Evolutionary conservation across 441 rosid genomes (phyloP), one percentile per base, ranked within the genome.

Genomic region (Heliophila coronopifolia): DNA sequence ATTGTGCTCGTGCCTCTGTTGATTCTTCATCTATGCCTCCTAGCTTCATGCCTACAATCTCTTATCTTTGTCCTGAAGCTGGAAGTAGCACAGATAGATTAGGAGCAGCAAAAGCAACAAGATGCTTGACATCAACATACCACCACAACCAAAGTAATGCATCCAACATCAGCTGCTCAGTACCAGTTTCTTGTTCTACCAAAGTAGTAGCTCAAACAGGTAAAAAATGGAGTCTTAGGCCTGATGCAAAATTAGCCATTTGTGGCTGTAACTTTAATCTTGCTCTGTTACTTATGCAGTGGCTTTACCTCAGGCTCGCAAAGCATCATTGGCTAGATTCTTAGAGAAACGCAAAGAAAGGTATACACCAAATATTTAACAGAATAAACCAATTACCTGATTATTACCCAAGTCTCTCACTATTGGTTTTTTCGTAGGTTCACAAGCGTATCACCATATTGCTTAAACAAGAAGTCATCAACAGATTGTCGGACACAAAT

Each of bases 311-410:
- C 83, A 72, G 63, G 76, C 77, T 59, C 83, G 85, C 26, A 74
- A 69, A 63, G 85, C 84, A 44, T 81, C 89, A 8, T 54, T 81
- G 70, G 79, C 83, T 67, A 70, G 83, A 56, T 81, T 81, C 54
- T 63, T 81, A 39, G 85, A 78, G 77, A 78, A 76, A 67, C 83
- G 85, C 50, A 81, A 76, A 69, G 89, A 76, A 50, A 69, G 89
- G 89, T 83, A 58, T 24, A 63, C 48, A 32, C 9, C 17, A 9
- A 1, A 5, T 24, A 20, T 51, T 45, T 45, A 24, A 53, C 9
- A 10, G 36, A 33, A 28, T 16, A 28, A 58, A 51, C 37, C 22
- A 43, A 3, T 23, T n/a, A n/a, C n/a, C n/a, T n/a, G n/a, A n/a
- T n/a, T n/a, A n/a, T n/a, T n/a, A n/a, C n/a, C n/a, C n/a, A n/a